These are phyloP conservation scores for Chrysophaeum taylorii DNA, from an alignment of 352 stramenopile genomes.

Conservation along the genomic window DNA sequence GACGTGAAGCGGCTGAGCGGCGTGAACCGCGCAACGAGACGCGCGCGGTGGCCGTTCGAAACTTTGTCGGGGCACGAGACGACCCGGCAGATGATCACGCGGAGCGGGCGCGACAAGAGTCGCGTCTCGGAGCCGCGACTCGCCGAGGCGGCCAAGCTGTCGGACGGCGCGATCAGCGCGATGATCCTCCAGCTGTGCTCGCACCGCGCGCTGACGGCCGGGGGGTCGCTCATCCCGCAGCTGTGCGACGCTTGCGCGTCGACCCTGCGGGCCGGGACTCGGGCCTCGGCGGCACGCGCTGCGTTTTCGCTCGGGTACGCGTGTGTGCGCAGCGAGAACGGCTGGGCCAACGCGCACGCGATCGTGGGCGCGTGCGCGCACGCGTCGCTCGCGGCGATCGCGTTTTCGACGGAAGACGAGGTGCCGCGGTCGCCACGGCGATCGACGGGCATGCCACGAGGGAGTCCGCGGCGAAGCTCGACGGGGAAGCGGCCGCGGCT, in stretches of 20 bases:
- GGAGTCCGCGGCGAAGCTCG: too few relatives aligned
- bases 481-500: too few relatives aligned
- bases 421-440: too few relatives aligned
- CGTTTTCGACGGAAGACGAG: neutral
- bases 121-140: neutral
- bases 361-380: constrained; percentile 6
- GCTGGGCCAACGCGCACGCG: constrained; percentile 3
- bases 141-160: neutral
- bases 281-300: neutral
- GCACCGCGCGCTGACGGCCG: neutral
- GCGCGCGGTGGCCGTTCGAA: constrained; percentile 6
- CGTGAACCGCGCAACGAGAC: neutral
- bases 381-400: neutral
- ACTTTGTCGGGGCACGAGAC: neutral
- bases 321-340: neutral
- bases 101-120: neutral
- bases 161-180: neutral
- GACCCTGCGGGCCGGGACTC: neutral
- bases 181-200: neutral
- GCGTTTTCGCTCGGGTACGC: neutral
- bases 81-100: neutral
- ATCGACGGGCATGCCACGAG: too few relatives aligned
- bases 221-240: neutral
- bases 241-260: neutral
- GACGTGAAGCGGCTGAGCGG: neutral